These are phyloP conservation scores for Penicillium verhagenii DNA, from an alignment of 495 filamentous ascomycete genomes.

Conservation along the genomic window DNA sequence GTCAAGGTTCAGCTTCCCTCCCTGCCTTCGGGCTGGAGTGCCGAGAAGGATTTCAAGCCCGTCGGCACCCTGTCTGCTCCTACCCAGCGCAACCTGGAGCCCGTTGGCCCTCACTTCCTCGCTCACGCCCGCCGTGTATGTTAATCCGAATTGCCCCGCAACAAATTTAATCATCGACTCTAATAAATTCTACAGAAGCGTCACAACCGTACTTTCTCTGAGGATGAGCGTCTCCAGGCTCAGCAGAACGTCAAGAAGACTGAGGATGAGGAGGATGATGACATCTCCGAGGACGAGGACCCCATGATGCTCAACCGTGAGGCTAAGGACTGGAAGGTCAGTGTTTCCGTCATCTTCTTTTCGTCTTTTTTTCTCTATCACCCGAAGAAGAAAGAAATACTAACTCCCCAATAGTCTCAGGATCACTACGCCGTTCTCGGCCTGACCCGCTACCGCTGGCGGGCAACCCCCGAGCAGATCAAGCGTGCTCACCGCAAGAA, in stretches of 20 bases:
- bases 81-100: conserved; percentile 83
- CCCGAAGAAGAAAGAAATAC: no score
- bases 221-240: conserved; percentile 96
- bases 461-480: conserved; percentile 95
- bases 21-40: conserved; percentile 78
- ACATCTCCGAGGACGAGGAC: conserved; percentile 91
- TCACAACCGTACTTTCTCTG: conserved; percentile 95
- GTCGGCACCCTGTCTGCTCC: conserved; percentile 66
- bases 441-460: conserved; percentile 84
- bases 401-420: conserved; percentile 62
- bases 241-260: conserved; percentile 92
- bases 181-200: conserved; percentile 59
- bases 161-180: conserved; percentile 1
- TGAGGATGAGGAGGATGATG: conserved; percentile 84
- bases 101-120: conserved; percentile 95
- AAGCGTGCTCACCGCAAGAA: conserved; percentile 99
- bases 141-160: conserved; percentile 6
- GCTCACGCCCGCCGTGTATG: conserved; percentile 89
- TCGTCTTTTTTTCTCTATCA: no score
- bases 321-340: conserved; percentile 99
- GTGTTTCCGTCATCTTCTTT: conserved; percentile 5
- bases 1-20: conserved; percentile 64
- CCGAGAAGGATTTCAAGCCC: conserved; percentile 88
- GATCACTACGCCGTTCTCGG: conserved; percentile 98
- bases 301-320: conserved; percentile 86